Percentiles rank a stretch among this genome's conserved stretches.
Conservation (phyloP, 1,139 yeast species). For the Kluyveromyces sp. region DNA sequence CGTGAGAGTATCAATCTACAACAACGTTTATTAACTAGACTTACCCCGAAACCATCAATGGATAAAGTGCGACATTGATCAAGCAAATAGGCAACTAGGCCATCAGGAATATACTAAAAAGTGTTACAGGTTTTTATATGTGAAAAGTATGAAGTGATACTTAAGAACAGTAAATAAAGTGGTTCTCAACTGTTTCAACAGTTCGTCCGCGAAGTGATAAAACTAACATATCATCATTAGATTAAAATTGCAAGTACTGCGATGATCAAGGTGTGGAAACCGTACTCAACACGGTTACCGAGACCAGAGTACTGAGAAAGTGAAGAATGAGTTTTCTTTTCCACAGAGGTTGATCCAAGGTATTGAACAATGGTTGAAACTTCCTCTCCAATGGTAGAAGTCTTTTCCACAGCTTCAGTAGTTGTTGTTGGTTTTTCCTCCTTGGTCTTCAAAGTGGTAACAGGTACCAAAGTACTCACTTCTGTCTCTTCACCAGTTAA, state of each 20-base stretch:
- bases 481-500: conserved; percentile 3
- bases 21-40: conserved; percentile 25
- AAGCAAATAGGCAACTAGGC: not conserved
- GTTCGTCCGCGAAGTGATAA: not conserved
- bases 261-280: not conserved
- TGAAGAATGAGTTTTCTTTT: not conserved
- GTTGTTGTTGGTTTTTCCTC: not conserved
- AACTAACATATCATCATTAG: not conserved
- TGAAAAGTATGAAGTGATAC: not conserved
- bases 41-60: conserved; percentile 28
- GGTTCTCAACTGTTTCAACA: not conserved
- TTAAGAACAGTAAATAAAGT: not conserved
- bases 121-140: not conserved
- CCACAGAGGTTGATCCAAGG: conserved; percentile 2
- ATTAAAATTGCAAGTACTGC: conserved; percentile 2
- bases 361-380: not conserved
- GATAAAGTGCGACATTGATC: conserved; percentile 11
- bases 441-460: not conserved
- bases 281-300: conserved; percentile 3
- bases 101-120: not conserved
- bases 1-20: conserved; percentile 30
- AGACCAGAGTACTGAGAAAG: not conserved
- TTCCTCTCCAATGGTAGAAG: not conserved
- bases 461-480: not conserved
- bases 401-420: not conserved